Evolutionary conservation across 2,329 filamentous ascomycete genomes (phyloP), one percentile per base, ranked within the genome.

Genomic region (Truncatella angustata): DNA sequence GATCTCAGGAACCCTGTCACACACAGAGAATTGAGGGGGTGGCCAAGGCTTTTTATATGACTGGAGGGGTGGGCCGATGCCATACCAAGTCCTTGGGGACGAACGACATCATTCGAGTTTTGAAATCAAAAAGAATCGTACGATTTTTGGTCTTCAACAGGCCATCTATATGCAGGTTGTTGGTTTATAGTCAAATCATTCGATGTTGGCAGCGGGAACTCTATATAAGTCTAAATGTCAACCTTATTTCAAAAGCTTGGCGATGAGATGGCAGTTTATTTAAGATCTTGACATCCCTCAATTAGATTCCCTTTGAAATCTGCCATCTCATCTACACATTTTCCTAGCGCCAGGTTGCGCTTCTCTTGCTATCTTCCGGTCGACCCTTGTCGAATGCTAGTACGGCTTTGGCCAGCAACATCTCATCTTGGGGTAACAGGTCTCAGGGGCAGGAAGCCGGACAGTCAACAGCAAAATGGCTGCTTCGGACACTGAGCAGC

Each of bases 61-160:
- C n/a, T 26, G 32, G 11, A 9, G 2, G 16, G 43, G 43, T 46
- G 26, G 30, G 43, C 43, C 39, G 39, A 30, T 34, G 7, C 18
- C 26, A 30, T 34, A 14, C 43, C 39, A 23, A 43, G 21, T 35
- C n/a, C 23, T 35, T 20, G 24, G 35, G 24, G 43, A 42, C 48
- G 32, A 36, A 43, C 36, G 48, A 44, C 45, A 30, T 43, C 37
- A 42, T 52, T 53, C 42, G 34, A 54, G 44, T 36, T 42, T 53
- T 50, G 49, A 45, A 42, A 39, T 37, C 6, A 28, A 50, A 44
- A 50, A 54, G 48, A 10, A 51, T 54, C 52, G 52, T 54, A 54
- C 52, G 52, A 51, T 32, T 51, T 47, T 37, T 49, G 10, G 30
- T 28, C 24, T 23, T n/a, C 10, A 49, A 48, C 52, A 49, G 47